Base-by-base conservation (phyloP, 441 rosid species). In the Erysimum cheiri region DNA sequence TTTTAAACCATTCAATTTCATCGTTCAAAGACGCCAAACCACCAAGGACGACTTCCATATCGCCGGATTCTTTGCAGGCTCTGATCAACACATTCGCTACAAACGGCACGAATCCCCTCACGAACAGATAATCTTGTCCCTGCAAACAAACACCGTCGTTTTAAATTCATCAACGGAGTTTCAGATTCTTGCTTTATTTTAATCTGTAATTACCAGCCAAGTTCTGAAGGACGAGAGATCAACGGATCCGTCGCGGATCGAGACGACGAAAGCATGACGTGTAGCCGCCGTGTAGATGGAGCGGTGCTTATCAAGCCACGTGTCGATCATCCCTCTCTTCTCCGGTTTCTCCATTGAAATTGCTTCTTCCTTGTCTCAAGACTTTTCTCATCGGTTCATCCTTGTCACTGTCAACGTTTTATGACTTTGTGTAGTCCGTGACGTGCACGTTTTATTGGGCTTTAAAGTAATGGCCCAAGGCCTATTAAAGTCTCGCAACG, bases 121-220 rank as follows among this genome's bases (percentile, higher is more conserved):
- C 92, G 64, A 90, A 90, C 52, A 80, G 26, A 65, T 86, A 90
- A 70, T 90, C 94, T 77, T 90, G 96, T 31, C 76, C 91, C 92
- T 90, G 89, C 32, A 79, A 12, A 17, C 8, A 39, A 59, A 24
- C 50, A 10, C 8, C 40, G 9, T 26, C 43, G 11, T 32, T 29
- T 11, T 4, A 33, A 17, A 64, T 3, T 54, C 33, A 37, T 10
- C 39, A 8, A 49, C 13, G 33, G 8, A 46, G 48, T 9, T 37
- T 41, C 54, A 10, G 35, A 46, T 10, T 32, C 24, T n/a, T 17
- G 29, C 17, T 1, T 26, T 11, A 6, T 4, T 40, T 12, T 33
- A 22, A 32, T 41, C 35, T 5, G 40, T 31, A n/a, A 4, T 4
- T 47, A 86, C 94, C 82, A 88, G 92, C 95, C 95, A 88, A 17